phyloP scores from a whole-genome alignment of 2,329 filamentous ascomycete species.

The Erysiphe neolycopersici region DNA sequence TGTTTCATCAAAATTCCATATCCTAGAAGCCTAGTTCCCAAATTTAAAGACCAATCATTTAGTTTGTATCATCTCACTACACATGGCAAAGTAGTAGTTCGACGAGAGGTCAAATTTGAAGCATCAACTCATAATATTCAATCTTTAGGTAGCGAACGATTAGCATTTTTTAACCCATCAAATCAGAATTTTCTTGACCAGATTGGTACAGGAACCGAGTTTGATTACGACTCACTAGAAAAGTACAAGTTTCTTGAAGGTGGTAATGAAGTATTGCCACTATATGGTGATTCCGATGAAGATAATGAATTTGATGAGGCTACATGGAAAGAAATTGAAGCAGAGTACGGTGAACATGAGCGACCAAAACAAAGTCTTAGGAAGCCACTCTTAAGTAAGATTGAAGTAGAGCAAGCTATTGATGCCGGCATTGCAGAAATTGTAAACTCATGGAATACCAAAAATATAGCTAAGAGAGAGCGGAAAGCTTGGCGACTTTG shows the following conservation, averaged over 20 bases:
- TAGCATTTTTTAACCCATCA: slow-evolving; percentile 3
- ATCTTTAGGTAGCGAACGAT: neutral
- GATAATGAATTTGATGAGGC: slow-evolving; percentile 28
- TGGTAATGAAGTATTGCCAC: slow-evolving; percentile 20
- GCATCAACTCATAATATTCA: neutral
- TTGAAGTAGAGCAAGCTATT: slow-evolving; percentile 25
- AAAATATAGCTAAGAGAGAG: slow-evolving; percentile 27
- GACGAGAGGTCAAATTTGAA: slow-evolving; percentile 6
- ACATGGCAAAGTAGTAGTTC: slow-evolving; percentile 6
- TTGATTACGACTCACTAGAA: slow-evolving; percentile 11
- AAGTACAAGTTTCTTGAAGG: slow-evolving; percentile 18
- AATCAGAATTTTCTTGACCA: slow-evolving; percentile 2
- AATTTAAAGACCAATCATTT: slow-evolving; percentile 11
- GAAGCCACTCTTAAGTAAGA: slow-evolving; percentile 15
- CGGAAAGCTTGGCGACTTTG: slow-evolving; percentile 33
- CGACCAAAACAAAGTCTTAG: slow-evolving; percentile 1
- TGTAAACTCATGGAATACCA: slow-evolving; percentile 27
- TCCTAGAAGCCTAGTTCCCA: slow-evolving; percentile 4
- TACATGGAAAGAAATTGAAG: slow-evolving; percentile 33
- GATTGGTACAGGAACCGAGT: slow-evolving; percentile 2
- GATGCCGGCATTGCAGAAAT: slow-evolving; percentile 24
- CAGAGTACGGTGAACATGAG: slow-evolving; percentile 16
- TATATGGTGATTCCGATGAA: slow-evolving; percentile 27
- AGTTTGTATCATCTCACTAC: slow-evolving; percentile 9
- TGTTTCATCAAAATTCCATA: slow-evolving; percentile 11